phyloP scores from a whole-genome alignment of 441 rosid species.

The Croton laevigatus region DNA sequence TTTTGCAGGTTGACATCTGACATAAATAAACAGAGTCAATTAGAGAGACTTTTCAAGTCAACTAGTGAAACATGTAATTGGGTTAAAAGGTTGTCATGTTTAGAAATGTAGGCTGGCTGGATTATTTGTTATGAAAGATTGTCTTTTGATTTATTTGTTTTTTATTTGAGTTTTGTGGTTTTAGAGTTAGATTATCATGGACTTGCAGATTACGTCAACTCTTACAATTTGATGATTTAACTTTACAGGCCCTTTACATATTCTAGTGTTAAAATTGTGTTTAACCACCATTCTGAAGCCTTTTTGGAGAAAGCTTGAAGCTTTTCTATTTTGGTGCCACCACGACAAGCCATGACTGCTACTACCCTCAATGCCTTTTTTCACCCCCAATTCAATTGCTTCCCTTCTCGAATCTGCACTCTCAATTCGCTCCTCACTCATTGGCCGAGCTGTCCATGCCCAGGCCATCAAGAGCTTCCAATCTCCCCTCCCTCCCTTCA shows the following conservation, averaged over 20 bases:
- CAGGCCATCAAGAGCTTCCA: constrained; percentile 48
- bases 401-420: constrained; percentile 49
- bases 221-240: too few relatives aligned
- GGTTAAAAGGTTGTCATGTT: too few relatives aligned
- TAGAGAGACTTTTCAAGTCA: too few relatives aligned
- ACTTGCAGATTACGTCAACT: too few relatives aligned
- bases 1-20: too few relatives aligned
- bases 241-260: neutral
- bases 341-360: constrained; percentile 24
- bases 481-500: constrained; percentile 47
- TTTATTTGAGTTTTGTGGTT: too few relatives aligned
- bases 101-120: too few relatives aligned
- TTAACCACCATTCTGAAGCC: neutral
- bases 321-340: constrained; percentile 20
- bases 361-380: constrained; percentile 36
- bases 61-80: too few relatives aligned
- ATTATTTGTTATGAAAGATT: too few relatives aligned
- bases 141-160: too few relatives aligned
- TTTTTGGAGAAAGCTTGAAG: neutral
- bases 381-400: constrained; percentile 48
- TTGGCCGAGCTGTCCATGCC: constrained; percentile 65
- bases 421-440: constrained; percentile 36
- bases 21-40: too few relatives aligned
- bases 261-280: constrained; percentile 29
- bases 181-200: too few relatives aligned